A percentile compares a stretch with the other conserved stretches of the same genome.
Conservation (phyloP, 2,329 filamentous ascomycete species). For the Colletotrichum tropicale region DNA sequence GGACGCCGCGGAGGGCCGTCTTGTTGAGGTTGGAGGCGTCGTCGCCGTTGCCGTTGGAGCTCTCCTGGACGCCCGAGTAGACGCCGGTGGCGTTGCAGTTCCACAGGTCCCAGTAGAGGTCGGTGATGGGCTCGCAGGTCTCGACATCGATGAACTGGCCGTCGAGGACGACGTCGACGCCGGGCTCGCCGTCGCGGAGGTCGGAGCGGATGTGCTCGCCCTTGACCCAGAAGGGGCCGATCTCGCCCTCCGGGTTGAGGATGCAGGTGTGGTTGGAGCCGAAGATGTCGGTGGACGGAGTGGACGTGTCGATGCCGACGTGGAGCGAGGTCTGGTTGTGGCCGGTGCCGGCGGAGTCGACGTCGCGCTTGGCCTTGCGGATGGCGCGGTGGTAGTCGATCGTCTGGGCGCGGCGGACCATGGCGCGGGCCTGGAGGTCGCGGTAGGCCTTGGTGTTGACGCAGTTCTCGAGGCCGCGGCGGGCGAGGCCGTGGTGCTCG, state of each 20-base stretch:
- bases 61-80: conserved; percentile 37
- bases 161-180: conserved; percentile 10
- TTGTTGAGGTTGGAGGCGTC: conserved; percentile 3
- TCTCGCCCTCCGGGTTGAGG: conserved; percentile 48
- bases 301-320: background rate
- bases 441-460: background rate
- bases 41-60: conserved; percentile 14
- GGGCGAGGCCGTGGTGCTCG: conserved; percentile 3
- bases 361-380: conserved; percentile 1
- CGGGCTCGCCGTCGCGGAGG: conserved; percentile 5
- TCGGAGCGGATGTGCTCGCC: conserved; percentile 12
- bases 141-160: conserved; percentile 15
- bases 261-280: conserved; percentile 44
- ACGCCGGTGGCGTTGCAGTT: conserved; percentile 40
- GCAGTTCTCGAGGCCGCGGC: background rate
- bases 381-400: conserved; percentile 3
- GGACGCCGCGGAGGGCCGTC: conserved; percentile 5
- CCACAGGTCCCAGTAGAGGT: conserved; percentile 24
- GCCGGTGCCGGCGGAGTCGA: background rate
- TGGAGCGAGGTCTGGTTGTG: background rate
- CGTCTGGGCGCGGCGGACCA: conserved; percentile 2
- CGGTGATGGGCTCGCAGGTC: conserved; percentile 16
- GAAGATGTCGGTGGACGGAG: conserved; percentile 29
- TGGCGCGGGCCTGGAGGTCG: conserved; percentile 1
- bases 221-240: conserved; percentile 48